phyloP scores from a whole-genome alignment of 768 basidiomycete genomes.

The Rhodotorula diobovata region DNA sequence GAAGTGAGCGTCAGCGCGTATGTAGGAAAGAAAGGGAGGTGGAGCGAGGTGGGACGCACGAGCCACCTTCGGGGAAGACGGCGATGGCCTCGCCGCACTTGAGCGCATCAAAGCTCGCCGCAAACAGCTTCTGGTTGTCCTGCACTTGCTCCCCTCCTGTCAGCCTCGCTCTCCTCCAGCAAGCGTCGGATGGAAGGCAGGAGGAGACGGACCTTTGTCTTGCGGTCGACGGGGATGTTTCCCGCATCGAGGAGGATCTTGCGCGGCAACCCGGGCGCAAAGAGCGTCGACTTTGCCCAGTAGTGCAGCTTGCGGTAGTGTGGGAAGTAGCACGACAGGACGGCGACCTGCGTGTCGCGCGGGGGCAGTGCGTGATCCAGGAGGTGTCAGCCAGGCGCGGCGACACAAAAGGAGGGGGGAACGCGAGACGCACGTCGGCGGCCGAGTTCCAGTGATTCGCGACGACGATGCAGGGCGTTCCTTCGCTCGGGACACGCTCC shows the following conservation, averaged over 20 bases:
- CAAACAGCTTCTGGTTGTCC: constrained; percentile 81
- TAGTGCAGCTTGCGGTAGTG: constrained; percentile 67
- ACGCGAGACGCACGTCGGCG: constrained; percentile 25
- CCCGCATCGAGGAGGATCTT: constrained; percentile 80
- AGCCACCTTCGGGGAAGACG: constrained; percentile 90
- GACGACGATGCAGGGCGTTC: constrained; percentile 20
- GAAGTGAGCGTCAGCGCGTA: constrained; percentile 27
- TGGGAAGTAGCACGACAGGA: constrained; percentile 63
- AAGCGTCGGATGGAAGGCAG: no score
- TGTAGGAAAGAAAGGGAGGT: background rate
- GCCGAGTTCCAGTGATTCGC: constrained; percentile 40
- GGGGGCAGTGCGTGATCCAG: constrained; percentile 2
- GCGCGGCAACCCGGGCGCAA: constrained; percentile 67
- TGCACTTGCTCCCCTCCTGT: constrained; percentile 42
- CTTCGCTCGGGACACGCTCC: constrained; percentile 23
- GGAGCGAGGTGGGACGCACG: constrained; percentile 53
- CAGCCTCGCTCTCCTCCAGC: background rate
- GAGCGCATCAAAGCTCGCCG: constrained; percentile 81
- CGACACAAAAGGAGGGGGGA: no score
- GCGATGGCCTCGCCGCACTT: constrained; percentile 76
- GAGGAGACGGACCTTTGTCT: constrained; percentile 54
- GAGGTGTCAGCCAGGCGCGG: constrained; percentile 35
- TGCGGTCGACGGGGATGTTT: constrained; percentile 96
- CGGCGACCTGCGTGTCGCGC: constrained; percentile 27
- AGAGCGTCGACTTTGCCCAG: constrained; percentile 91